phyloP scores from a whole-genome alignment of 169 alveolate genomes.

The Eimeria sp. region DNA sequence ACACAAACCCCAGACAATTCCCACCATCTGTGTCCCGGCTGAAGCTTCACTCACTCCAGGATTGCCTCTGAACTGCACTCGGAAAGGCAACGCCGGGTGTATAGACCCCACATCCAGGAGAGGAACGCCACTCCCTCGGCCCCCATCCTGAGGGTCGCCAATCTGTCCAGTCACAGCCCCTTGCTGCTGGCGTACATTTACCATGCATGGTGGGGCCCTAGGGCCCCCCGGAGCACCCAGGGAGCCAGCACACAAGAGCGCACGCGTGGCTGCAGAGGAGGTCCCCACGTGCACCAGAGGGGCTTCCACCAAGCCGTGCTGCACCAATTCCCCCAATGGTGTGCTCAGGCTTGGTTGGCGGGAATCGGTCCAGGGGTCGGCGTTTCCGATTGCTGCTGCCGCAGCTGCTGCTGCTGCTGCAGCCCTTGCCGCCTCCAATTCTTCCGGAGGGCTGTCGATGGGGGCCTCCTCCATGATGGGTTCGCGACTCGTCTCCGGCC shows the following conservation, averaged over 20 bases:
- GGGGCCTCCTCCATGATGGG: conserved; percentile 20
- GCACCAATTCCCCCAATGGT: neutral
- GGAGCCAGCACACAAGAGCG: conserved; percentile 11
- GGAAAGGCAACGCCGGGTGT: conserved; percentile 85
- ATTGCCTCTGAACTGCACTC: conserved; percentile 51
- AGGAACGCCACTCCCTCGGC: neutral
- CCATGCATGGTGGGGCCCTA: neutral
- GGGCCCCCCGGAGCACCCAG: neutral
- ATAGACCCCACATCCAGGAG: conserved; percentile 70
- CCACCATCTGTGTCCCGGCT: conserved; percentile 79
- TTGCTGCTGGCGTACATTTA: conserved; percentile 21
- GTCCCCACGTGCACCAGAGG: neutral
- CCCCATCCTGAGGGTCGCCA: neutral
- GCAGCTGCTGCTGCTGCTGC: neutral
- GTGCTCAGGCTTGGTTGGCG: conserved; percentile 5
- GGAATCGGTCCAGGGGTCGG: conserved; percentile 44
- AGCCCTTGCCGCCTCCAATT: conserved; percentile 29
- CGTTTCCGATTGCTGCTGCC: neutral
- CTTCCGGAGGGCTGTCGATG: neutral
- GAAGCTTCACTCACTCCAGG: neutral
- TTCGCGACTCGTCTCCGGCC: conserved; percentile 40
- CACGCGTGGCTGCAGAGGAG: conserved; percentile 22
- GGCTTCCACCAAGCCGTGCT: neutral
- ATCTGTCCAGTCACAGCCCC: neutral
- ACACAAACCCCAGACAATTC: conserved; percentile 87